Evolutionary conservation across 768 basidiomycete species (phyloP), one percentile per base, ranked within the genome.

Genomic region (Suillus placidus): DNA sequence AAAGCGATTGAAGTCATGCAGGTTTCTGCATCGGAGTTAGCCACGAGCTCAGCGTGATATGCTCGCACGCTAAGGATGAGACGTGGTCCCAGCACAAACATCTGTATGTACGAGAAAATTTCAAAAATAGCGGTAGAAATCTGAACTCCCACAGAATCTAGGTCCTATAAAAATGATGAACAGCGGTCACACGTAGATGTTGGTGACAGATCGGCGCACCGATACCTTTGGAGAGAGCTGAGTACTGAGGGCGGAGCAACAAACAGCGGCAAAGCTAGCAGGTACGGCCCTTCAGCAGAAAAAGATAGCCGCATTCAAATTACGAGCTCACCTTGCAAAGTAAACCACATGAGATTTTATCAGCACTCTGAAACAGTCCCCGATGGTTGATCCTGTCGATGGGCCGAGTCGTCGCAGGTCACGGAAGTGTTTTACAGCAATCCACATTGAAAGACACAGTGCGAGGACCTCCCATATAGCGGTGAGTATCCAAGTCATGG

Each of bases 31-130:
- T 57, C 55, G 3, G 55, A n/a, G 35, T 23, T 2, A n/a, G 13
- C 20, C 12, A 57, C 34, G 13, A 57, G 55, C 13, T 57, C 5
- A 1, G 55, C n/a, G 14, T 57, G n/a, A 57, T 57, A 37, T 23
- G 1, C n/a, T 57, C 55, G 55, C 4, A 57, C 3, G 13, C 55
- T 37, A 37, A 57, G 35, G n/a, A 57, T 37, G 6, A 57, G 55
- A n/a, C 55, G 55, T 37, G 55, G 55, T 57, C 55, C 55, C n/a
- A 57, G 35, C n/a, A 57, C 35, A 57, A 57, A 35, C 34, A 57
- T 23, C n/a, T 57, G 55, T 4, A 57, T 8, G 35, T 37, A 23
- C 32, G 20, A 37, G 13, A 37, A 37, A 23, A 57, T n/a, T 37
- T 57, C n/a, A 14, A 57, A 14, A 37, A 37, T 37, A 23, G 32